Percentiles rank a stretch among this genome's conserved stretches.
Conservation (phyloP, 2,329 filamentous ascomycete species). For the Trichoderma aggressivum region DNA sequence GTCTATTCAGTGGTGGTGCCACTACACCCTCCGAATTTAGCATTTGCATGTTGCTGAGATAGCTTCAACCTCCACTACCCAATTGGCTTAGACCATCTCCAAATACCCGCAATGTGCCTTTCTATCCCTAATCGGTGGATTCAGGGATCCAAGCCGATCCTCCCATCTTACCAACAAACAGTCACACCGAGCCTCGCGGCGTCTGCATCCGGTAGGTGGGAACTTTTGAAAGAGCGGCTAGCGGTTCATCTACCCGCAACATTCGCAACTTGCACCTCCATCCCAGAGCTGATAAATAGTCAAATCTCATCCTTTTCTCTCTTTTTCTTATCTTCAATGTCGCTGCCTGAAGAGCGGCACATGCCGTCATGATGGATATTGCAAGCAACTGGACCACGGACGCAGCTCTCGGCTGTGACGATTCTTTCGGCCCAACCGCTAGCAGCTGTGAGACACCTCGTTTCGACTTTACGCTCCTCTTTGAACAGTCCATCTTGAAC, state of each 20-base stretch:
- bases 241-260: neutral
- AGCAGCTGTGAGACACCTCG: neutral
- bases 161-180: neutral
- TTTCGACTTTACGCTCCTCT: constrained; percentile 24
- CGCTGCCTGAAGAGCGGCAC: neutral
- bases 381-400: neutral
- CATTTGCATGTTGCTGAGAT: neutral
- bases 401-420: constrained; percentile 19
- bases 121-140: neutral
- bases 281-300: neutral
- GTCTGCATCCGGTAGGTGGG: neutral
- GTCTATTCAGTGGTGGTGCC: neutral
- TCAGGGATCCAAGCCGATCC: neutral
- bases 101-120: neutral
- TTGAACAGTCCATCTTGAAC: constrained; percentile 21
- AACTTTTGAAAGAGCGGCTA: neutral
- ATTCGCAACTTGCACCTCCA: neutral
- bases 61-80: neutral
- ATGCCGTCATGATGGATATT: neutral
- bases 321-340: neutral
- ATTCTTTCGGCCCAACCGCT: constrained; percentile 15
- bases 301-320: neutral
- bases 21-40: neutral
- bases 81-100: neutral
- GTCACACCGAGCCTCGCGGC: neutral